Evolutionary conservation across 176 grass and related monocot genomes (phyloP).

Genomic region (Cymbopogon citratus): DNA sequence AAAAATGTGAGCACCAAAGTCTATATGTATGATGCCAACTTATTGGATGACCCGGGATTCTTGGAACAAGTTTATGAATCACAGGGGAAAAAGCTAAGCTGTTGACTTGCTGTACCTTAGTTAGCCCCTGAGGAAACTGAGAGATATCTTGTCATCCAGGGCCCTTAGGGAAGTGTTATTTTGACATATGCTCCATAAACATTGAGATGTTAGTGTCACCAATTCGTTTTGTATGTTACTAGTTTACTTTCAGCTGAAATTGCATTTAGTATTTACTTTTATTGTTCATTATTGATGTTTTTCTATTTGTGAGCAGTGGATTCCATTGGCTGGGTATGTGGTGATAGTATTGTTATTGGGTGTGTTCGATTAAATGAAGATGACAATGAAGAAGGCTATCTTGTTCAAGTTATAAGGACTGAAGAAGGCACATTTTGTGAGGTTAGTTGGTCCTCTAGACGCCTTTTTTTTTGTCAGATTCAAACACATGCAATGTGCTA

Average conservation of each 20-base stretch:
- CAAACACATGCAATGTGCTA: neutral
- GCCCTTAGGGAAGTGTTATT: neutral
- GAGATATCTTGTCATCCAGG: neutral
- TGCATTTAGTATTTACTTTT: conserved; percentile 5
- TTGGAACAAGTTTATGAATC: neutral
- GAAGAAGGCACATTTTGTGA: conserved; percentile 53
- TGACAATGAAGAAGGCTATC: conserved; percentile 65
- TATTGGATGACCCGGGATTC: neutral
- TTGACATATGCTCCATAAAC: neutral
- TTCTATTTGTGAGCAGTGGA: conserved; percentile 63
- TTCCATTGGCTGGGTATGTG: conserved; percentile 70
- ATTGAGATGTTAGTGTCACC: neutral
- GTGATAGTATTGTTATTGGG: conserved; percentile 77
- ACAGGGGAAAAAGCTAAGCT: neutral
- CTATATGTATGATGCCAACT: neutral
- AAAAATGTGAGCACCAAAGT: neutral
- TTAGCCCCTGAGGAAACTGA: neutral
- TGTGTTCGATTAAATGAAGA: conserved; percentile 74
- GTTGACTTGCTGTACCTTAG: neutral
- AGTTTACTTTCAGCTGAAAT: neutral
- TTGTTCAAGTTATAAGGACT: conserved; percentile 80
- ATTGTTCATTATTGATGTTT: conserved; percentile 19
- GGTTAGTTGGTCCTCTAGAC: conserved; percentile 42
- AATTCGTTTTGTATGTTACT: neutral
- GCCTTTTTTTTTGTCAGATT: neutral